Conservation (phyloP, 1,139 yeast genomes). For the Zygoascus hellenicus region DNA sequence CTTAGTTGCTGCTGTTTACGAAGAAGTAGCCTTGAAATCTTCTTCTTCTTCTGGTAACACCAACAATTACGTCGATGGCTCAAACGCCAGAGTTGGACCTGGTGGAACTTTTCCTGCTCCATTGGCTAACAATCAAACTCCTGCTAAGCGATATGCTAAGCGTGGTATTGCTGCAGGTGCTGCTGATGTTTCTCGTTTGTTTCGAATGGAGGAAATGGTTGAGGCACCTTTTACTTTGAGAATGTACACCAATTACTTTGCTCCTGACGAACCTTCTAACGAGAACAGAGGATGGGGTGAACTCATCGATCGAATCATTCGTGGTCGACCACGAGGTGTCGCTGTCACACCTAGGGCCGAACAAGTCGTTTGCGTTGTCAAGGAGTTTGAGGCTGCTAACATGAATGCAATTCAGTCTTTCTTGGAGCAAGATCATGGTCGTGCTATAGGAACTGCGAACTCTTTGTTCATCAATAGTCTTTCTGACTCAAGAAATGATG, state of each 20-base stretch:
- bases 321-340: constrained; percentile 73
- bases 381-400: constrained; percentile 61
- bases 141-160: constrained; percentile 40
- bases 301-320: constrained; percentile 67
- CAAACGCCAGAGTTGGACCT: constrained; percentile 2
- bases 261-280: constrained; percentile 27
- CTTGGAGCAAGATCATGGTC: constrained; percentile 32
- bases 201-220: constrained; percentile 59
- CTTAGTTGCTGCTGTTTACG: constrained; percentile 32
- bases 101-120: background rate
- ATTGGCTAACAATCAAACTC: background rate
- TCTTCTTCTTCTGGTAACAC: constrained; percentile 8
- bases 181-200: constrained; percentile 75
- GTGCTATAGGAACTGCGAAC: constrained; percentile 28
- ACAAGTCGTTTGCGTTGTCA: constrained; percentile 60
- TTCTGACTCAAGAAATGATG: constrained; percentile 27
- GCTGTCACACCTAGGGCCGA: constrained; percentile 78
- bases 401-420: constrained; percentile 40
- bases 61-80: background rate
- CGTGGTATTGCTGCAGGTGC: constrained; percentile 89
- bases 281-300: constrained; percentile 87
- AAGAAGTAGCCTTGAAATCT: constrained; percentile 26
- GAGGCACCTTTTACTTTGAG: constrained; percentile 66
- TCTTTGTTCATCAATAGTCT: constrained; percentile 25
- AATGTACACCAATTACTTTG: constrained; percentile 63